Evolutionary conservation across 805 yeast species (phyloP), one percentile per base, ranked within the genome.

Genomic region (Priceomyces haplophilus): DNA sequence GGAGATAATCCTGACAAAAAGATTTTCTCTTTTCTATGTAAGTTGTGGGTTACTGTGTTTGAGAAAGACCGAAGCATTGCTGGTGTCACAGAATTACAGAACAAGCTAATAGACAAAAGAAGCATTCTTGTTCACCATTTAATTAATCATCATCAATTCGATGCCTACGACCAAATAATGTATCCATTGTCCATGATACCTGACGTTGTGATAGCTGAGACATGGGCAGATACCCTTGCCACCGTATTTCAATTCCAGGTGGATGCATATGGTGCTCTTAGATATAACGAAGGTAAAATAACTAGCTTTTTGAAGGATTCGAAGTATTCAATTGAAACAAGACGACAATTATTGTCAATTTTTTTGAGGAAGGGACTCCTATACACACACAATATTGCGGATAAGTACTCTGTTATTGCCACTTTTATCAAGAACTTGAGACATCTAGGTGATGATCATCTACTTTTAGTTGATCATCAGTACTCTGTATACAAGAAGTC

Each of bases 191-290:
- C 3, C n/a, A 40, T 24, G 19, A 12, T 23, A 17, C 12, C 37
- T 18, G 29, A 19, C n/a, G 25, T 24, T 30, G 35, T 18, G 17
- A 32, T 20, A 0, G 38, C 40, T 3, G 25, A 13, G 11, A 37
- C 55, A 8, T 60, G 64, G 62, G 52, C 57, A 8, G 67, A 63
- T 38, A 42, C 42, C 2, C 46, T 59, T 21, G 56, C 54, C 38
- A 42, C 50, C 2, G 59, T 67, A 1, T 44, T 59, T 19, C 60
- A 57, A 43, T 49, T 62, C 19, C 37, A 50, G 12, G 21, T 6
- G 2, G 41, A 49, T 19, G 36, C 39, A 3, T 32, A 45, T 21
- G 53, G 48, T 1, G 32, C 29, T 6, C 11, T 49, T 5, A 31
- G 17, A 10, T 42, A 48, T 34, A 53, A 58, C 44, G 41, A 38